Base-by-base conservation (phyloP, 139 green algal genomes). In the Volvox africanus region DNA sequence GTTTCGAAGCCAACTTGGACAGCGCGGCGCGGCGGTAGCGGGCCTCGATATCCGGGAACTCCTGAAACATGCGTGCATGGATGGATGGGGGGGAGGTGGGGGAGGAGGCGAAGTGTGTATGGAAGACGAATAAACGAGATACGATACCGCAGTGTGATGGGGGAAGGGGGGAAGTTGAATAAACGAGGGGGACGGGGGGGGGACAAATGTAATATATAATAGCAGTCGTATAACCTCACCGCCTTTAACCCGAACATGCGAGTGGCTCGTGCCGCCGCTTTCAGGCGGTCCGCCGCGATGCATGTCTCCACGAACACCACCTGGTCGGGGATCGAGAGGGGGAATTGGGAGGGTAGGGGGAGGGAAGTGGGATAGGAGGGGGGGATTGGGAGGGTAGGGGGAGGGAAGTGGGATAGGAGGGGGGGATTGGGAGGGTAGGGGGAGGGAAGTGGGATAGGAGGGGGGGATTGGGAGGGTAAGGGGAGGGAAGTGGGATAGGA, bases 41-140 rank as follows among this genome's bases (percentile, higher is more conserved):
- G 17, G 67, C 65, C 91, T 96, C 94, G 5, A 95, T 78, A 50
- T 93, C 91, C 0, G 93, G 94, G 81, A 94, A 96, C 88, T 95
- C 92, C 12, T 90, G 75, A 1, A 2, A 19, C 73, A 19, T 44
- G 14, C 11, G 44, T 44, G n/a, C 0, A 24, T 44, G 0, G n/a
- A n/a, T 21, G 69, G 28, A 12, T 11, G n/a, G 78, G 24, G 24
- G 65, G 65, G 5, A 14, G 5, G 65, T 6, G 11, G 16, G 71
- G 14, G 71, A 44, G 71, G 28, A 32, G 37, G 14, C 2, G 1
- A 19, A 16, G 71, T 80, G 73, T 32, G 24, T n/a, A 80, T n/a
- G n/a, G 71, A 19, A 36, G n/a, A n/a, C n/a, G n/a, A n/a, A n/a
- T n/a, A n/a, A n/a, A n/a, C n/a, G n/a, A n/a, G n/a, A n/a, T n/a